A percentile compares a stretch with the other conserved stretches of the same genome.
These are phyloP conservation scores for Pleurotus cornucopiae DNA, from an alignment of 768 basidiomycete species.

Conservation along the genomic window DNA sequence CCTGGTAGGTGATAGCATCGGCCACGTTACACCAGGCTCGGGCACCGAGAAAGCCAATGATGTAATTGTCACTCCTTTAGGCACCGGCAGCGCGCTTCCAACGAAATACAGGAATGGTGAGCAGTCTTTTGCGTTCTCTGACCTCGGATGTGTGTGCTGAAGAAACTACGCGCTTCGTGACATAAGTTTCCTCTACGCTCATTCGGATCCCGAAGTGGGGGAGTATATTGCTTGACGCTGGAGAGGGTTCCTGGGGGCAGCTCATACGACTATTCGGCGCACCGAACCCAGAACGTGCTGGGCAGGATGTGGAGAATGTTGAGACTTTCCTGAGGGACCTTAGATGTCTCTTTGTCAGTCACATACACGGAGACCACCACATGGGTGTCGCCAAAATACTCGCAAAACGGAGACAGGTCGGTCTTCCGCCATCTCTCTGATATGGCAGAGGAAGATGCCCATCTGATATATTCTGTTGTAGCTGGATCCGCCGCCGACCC, in stretches of 20 bases:
- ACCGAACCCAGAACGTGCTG: constrained; percentile 30
- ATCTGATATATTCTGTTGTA: constrained; percentile 19
- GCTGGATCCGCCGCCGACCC: constrained; percentile 58
- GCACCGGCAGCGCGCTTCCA: constrained; percentile 86
- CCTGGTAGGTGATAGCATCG: constrained; percentile 3
- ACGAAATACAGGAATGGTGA: constrained; percentile 85
- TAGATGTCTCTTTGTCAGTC: constrained; percentile 81
- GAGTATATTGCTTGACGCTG: constrained; percentile 79
- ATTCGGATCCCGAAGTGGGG: constrained; percentile 71
- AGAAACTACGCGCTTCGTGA: neutral
- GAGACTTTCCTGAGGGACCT: constrained; percentile 51
- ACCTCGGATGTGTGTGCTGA: neutral
- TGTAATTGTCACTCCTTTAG: constrained; percentile 71
- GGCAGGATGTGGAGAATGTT: constrained; percentile 27
- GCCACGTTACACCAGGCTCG: neutral
- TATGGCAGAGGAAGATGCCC: neutral
- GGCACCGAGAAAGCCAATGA: constrained; percentile 45
- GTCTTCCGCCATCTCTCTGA: constrained; percentile 13
- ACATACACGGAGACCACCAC: constrained; percentile 93
- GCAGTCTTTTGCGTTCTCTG: constrained; percentile 11
- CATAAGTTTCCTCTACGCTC: constrained; percentile 68
- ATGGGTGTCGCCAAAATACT: constrained; percentile 76
- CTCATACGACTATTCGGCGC: constrained; percentile 72
- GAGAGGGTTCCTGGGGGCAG: constrained; percentile 94
- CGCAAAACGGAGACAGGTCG: constrained; percentile 62